A percentile compares a stretch with the other conserved stretches of the same genome.
Evolutionary conservation across 345 rosid species (phyloP).

Genomic region (Aquilaria sinensis): DNA sequence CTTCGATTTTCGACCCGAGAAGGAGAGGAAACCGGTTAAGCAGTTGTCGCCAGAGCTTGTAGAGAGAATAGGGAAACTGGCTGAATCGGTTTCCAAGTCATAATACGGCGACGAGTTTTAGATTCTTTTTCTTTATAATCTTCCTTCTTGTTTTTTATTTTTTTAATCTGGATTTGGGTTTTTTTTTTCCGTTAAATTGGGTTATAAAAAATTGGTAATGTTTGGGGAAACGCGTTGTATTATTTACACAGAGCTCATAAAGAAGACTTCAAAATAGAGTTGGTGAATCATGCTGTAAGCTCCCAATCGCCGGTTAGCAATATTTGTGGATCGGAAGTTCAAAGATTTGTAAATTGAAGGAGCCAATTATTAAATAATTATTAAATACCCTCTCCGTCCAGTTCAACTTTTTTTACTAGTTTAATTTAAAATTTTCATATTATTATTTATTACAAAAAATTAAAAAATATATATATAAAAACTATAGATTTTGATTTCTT

Average conservation of each 20-base stretch:
- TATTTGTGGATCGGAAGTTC: no score
- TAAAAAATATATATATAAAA: no score
- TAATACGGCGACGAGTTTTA: slow-evolving; percentile 16
- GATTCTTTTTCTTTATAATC: background rate
- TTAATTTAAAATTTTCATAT: no score
- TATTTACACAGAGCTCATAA: slow-evolving; percentile 17
- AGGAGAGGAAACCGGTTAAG: slow-evolving; percentile 67
- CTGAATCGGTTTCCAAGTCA: slow-evolving; percentile 74
- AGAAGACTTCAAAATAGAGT: slow-evolving; percentile 1
- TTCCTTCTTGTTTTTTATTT: background rate
- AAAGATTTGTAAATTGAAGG: no score
- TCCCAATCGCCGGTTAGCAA: no score
- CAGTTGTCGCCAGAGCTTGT: slow-evolving; percentile 68
- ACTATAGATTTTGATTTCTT: no score
- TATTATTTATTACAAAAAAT: no score
- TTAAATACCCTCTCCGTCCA: background rate
- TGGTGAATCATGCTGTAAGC: no score
- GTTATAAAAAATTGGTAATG: slow-evolving; percentile 16
- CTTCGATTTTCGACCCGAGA: slow-evolving; percentile 76
- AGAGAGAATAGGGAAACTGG: slow-evolving; percentile 71
- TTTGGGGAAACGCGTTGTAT: slow-evolving; percentile 36
- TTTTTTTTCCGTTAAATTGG: background rate
- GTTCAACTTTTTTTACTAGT: background rate
- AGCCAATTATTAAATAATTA: slow-evolving; percentile 6
- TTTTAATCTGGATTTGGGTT: slow-evolving; percentile 11